Base-by-base conservation (phyloP, 129 eudicot species). In the Tanacetum coccineum region DNA sequence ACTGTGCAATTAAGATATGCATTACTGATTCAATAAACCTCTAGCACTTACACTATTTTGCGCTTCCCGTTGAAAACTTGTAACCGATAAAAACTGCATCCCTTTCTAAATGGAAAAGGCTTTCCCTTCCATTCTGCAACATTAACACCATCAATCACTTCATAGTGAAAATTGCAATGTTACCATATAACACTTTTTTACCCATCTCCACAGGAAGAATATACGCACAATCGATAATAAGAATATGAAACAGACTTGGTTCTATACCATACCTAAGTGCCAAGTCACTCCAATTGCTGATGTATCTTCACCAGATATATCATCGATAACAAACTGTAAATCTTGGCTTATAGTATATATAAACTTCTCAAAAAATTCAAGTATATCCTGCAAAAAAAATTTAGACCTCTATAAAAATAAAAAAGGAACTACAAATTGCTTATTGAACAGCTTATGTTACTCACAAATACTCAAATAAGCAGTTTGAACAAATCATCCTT, bases 101-200 rank as follows among this genome's bases (percentile, higher is more conserved):
- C 98, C 78, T 78, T 92, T 89, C 98, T 88, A 76, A 92, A 92
- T 49, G 98, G 98, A 81, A 92, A 92, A 60, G 95, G 83, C 71
- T 78, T 92, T 36, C 96, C 98, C 81, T 73, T 88, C 96, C 95
- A 92, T 66, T 88, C 98, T 92, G 89, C 62, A 58, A 59, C 21
- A 64, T 59, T 14, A 10, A 47, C 19, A 22, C 15, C 4, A 26
- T 69, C 59, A 73, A 61, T 48, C 22, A 50, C 72, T 52, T 77
- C 19, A 17, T 0, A 47, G 45, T 1, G 54, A n/a, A 63, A 48
- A 25, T 62, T 39, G 22, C 49, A 46, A 36, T 55, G 45, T 32
- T 28, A 32, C 21, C 18, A 39, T 53, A 6, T n/a, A n/a, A n/a
- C n/a, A n/a, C n/a, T n/a, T 19, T 59, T 44, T 36, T 19, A 32